Percentiles rank a stretch among this genome's conserved stretches.
These are phyloP conservation scores for Crithidia acanthocephali DNA, from an alignment of 208 protist species.

Conservation along the genomic window DNA sequence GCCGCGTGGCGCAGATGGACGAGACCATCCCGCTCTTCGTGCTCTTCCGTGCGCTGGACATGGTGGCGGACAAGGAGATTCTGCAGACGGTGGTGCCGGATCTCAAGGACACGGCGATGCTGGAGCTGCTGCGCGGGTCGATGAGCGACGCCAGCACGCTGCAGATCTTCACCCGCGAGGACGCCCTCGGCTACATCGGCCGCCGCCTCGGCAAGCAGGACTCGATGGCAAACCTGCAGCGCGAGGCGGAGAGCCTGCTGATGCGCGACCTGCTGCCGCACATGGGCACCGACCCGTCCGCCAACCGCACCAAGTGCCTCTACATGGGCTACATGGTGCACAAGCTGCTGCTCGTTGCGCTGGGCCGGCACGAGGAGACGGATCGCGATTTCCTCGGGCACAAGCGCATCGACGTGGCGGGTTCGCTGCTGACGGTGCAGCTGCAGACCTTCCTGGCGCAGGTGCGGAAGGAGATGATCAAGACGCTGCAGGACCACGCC, in stretches of 20 bases:
- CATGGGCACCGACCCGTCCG: constrained; percentile 83
- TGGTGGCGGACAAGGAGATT: constrained; percentile 97
- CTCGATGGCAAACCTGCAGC: constrained; percentile 81
- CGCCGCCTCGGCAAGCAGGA: constrained; percentile 84
- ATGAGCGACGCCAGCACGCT: constrained; percentile 93
- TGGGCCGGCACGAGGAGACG: constrained; percentile 92
- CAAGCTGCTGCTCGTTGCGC: constrained; percentile 94
- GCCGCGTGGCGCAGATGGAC: constrained; percentile 94
- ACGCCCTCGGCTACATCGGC: constrained; percentile 97
- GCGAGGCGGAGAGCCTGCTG: constrained; percentile 94
- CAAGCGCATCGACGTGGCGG: constrained; percentile 98
- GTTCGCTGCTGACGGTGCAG: constrained; percentile 95
- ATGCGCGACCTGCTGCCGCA: constrained; percentile 91
- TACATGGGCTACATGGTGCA: constrained; percentile 98
- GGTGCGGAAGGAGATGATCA: constrained; percentile 98
- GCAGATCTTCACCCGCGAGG: constrained; percentile 93
- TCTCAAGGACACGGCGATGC: constrained; percentile 84
- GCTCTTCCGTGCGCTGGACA: constrained; percentile 97
- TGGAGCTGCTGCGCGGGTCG: constrained; percentile 86
- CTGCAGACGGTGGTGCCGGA: constrained; percentile 92
- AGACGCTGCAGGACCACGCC: constrained; percentile 82
- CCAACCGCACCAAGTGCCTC: constrained; percentile 95
- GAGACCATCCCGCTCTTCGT: constrained; percentile 93
- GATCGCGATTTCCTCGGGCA: constrained; percentile 99
- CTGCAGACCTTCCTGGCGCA: constrained; percentile 97